Conservation (phyloP, 2,329 filamentous ascomycete species). For the Fusarium sarcochroum region DNA sequence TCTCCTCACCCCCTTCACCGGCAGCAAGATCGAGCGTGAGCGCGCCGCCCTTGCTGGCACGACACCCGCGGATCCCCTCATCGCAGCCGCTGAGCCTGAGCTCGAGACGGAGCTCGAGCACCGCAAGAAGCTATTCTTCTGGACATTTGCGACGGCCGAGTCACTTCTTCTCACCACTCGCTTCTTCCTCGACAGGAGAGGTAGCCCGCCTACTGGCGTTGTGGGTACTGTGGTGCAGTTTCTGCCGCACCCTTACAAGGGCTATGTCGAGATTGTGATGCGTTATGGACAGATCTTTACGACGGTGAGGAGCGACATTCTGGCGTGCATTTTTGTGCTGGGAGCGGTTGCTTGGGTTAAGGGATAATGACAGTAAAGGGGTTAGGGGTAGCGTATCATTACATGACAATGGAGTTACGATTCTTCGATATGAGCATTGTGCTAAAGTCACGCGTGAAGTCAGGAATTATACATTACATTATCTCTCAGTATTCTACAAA, state of each 20-base stretch:
- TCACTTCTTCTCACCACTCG: conserved; percentile 78
- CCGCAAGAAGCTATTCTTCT: conserved; percentile 71
- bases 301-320: conserved; percentile 79
- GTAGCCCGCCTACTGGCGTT: conserved; percentile 70
- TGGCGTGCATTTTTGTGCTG: conserved; percentile 82
- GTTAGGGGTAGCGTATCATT: conserved; percentile 1
- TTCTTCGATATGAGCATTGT: not conserved
- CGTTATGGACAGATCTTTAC: conserved; percentile 79
- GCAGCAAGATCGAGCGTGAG: conserved; percentile 73
- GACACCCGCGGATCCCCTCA: conserved; percentile 42
- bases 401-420: conserved; percentile 20
- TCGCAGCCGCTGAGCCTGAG: conserved; percentile 43
- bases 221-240: conserved; percentile 75
- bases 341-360: conserved; percentile 67
- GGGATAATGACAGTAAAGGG: conserved; percentile 34
- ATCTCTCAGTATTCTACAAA: not conserved
- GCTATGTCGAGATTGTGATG: conserved; percentile 72
- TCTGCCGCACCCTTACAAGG: conserved; percentile 74
- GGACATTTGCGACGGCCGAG: conserved; percentile 84
- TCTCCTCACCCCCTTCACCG: conserved; percentile 76
- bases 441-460: not conserved
- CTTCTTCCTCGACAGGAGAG: conserved; percentile 77
- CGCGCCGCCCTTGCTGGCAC: conserved; percentile 51
- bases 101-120: conserved; percentile 52
- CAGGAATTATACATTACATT: conserved; percentile 30